phyloP scores from a whole-genome alignment of 768 basidiomycete species.

The Suillus fuscotomentosus region DNA sequence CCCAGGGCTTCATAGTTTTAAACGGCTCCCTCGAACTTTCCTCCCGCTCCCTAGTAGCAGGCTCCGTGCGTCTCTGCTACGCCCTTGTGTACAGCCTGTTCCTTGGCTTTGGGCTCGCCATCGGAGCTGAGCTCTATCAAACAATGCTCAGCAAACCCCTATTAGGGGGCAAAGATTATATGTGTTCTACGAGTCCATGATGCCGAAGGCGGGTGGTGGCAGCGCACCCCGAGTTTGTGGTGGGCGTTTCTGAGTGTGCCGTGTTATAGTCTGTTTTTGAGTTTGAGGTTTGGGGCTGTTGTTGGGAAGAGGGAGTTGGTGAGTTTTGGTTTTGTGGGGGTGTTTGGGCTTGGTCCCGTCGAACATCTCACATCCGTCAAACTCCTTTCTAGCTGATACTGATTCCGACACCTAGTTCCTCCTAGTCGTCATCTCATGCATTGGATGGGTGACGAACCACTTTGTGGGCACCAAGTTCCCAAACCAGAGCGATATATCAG shows the following conservation, averaged over 20 bases:
- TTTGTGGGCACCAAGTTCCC: constrained; percentile 56
- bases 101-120: constrained; percentile 78
- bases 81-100: constrained; percentile 77
- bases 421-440: constrained; percentile 58
- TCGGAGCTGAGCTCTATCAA: constrained; percentile 69
- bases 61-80: constrained; percentile 82
- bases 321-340: constrained; percentile 16
- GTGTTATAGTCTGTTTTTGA: constrained; percentile 63
- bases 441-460: constrained; percentile 81
- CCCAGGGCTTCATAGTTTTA: constrained; percentile 63
- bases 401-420: constrained; percentile 23
- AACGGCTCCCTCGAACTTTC: constrained; percentile 76
- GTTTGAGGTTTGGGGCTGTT: constrained; percentile 63
- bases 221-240: constrained; percentile 61
- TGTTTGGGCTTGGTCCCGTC: not conserved
- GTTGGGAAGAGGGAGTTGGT: constrained; percentile 56
- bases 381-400: not conserved
- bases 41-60: constrained; percentile 77
- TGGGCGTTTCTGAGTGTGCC: constrained; percentile 81
- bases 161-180: constrained; percentile 55
- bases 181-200: constrained; percentile 58
- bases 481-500: constrained; percentile 72
- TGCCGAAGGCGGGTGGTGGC: constrained; percentile 67
- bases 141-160: constrained; percentile 49
- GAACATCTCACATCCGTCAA: not conserved